These are phyloP conservation scores for Aureobasidium zeae DNA, from an alignment of 2,329 filamentous ascomycete genomes.

Conservation along the genomic window DNA sequence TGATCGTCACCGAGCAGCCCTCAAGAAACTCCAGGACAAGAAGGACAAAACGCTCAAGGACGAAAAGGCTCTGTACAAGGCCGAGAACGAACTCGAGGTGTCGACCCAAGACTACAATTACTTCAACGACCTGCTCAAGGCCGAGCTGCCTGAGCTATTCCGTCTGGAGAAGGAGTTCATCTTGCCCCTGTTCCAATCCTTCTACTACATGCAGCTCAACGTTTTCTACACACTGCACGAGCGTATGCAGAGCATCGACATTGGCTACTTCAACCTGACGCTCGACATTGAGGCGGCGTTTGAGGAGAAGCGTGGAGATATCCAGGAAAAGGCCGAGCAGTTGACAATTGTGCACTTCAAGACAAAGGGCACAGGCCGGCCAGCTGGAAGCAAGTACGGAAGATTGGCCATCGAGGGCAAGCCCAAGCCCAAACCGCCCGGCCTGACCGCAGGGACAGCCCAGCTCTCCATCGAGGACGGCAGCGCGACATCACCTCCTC, in stretches of 20 bases:
- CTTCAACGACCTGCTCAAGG: constrained; percentile 94
- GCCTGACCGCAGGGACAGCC: constrained; percentile 6
- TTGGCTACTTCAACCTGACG: constrained; percentile 92
- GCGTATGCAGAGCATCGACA: constrained; percentile 94
- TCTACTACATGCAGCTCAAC: constrained; percentile 99
- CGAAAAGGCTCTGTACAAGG: constrained; percentile 94
- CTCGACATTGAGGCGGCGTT: constrained; percentile 89
- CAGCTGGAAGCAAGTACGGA: constrained; percentile 31
- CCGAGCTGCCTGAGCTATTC: constrained; percentile 89
- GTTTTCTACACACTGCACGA: constrained; percentile 98
- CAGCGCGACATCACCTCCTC: constrained; percentile 30
- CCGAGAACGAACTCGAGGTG: constrained; percentile 81
- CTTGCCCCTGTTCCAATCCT: constrained; percentile 91
- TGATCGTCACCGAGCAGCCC: constrained; percentile 68
- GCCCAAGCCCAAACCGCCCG: constrained; percentile 21
- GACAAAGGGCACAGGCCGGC: constrained; percentile 49
- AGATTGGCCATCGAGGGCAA: constrained; percentile 20
- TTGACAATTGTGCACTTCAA: constrained; percentile 86
- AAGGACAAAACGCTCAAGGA: constrained; percentile 95
- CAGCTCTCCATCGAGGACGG: constrained; percentile 3
- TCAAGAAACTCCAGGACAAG: constrained; percentile 96
- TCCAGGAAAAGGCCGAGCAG: constrained; percentile 74
- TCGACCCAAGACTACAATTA: constrained; percentile 95
- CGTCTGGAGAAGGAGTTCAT: constrained; percentile 87
- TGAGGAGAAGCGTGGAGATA: constrained; percentile 75